phyloP scores from a whole-genome alignment of 2,329 filamentous ascomycete genomes.

The Leptoxyphium fumago region DNA sequence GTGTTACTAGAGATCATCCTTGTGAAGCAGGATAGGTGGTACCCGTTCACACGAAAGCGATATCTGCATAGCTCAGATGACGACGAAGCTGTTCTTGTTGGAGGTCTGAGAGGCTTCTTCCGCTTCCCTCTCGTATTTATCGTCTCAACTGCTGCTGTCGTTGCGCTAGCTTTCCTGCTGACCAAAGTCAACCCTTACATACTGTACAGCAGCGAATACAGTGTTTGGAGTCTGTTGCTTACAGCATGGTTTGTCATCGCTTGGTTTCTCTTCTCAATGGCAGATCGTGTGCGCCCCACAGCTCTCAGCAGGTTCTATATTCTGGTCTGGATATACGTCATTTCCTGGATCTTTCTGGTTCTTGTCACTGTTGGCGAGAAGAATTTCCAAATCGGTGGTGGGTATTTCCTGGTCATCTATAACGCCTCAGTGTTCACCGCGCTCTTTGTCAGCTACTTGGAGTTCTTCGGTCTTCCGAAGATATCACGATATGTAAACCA shows the following conservation, averaged over 20 bases:
- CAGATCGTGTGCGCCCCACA: conserved; percentile 67
- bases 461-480: conserved; percentile 58
- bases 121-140: conserved; percentile 65
- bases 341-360: conserved; percentile 61
- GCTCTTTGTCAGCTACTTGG: conserved; percentile 58
- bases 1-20: conserved; percentile 55
- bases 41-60: conserved; percentile 60
- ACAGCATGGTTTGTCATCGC: conserved; percentile 66
- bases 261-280: conserved; percentile 70
- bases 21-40: conserved; percentile 64
- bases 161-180: conserved; percentile 60
- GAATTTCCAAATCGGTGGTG: conserved; percentile 54
- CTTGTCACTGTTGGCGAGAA: conserved; percentile 61
- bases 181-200: conserved; percentile 79
- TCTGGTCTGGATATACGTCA: conserved; percentile 67
- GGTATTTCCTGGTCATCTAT: conserved; percentile 71
- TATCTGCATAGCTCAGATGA: conserved; percentile 46
- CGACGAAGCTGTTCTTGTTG: conserved; percentile 45
- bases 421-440: conserved; percentile 60
- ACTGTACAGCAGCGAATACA: conserved; percentile 76
- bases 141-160: conserved; percentile 50
- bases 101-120: conserved; percentile 70
- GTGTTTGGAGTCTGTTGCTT: conserved; percentile 74
- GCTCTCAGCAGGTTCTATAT: conserved; percentile 72
- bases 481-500: conserved; percentile 56